Conservation (phyloP, 2,329 filamentous ascomycete genomes). For the Uncinocarpus reesii region DNA sequence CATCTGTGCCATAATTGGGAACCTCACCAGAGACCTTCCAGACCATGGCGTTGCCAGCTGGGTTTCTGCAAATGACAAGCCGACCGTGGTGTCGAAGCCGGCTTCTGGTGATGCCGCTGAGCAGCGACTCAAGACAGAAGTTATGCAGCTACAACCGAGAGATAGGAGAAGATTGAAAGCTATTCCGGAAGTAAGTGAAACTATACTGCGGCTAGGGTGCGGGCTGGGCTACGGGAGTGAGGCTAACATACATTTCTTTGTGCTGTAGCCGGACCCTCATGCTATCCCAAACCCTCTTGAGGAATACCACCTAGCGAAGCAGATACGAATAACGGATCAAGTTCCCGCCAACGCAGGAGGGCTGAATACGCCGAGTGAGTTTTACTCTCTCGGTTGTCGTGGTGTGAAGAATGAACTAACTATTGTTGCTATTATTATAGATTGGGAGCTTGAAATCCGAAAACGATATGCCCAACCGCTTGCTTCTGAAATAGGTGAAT, state of each 20-base stretch:
- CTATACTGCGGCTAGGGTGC: neutral
- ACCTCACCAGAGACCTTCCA: conserved; percentile 50
- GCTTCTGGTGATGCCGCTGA: conserved; percentile 51
- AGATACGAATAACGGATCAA: conserved; percentile 48
- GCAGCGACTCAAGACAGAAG: conserved; percentile 53
- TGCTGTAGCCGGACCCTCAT: conserved; percentile 29
- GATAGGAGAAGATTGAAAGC: conserved; percentile 51
- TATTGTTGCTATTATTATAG: conserved; percentile 21
- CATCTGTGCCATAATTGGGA: conserved; percentile 49
- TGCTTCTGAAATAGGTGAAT: conserved; percentile 52
- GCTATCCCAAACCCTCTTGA: conserved; percentile 31
- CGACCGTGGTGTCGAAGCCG: conserved; percentile 40
- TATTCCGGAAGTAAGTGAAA: conserved; percentile 38
- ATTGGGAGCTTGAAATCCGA: conserved; percentile 56
- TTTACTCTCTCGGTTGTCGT: neutral
- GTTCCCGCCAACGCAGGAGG: conserved; percentile 60
- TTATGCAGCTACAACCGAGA: conserved; percentile 51
- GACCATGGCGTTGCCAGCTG: conserved; percentile 54
- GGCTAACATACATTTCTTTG: neutral
- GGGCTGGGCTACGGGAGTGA: neutral
- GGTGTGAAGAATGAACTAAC: neutral
- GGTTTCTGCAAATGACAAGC: conserved; percentile 52
- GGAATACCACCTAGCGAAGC: conserved; percentile 37
- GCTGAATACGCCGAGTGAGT: conserved; percentile 67
- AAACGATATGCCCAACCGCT: conserved; percentile 55